Evolutionary conservation across 108 stramenopile genomes (phyloP), one percentile per base, ranked within the genome.

Genomic region (Cyclostephanos invisitatus): DNA sequence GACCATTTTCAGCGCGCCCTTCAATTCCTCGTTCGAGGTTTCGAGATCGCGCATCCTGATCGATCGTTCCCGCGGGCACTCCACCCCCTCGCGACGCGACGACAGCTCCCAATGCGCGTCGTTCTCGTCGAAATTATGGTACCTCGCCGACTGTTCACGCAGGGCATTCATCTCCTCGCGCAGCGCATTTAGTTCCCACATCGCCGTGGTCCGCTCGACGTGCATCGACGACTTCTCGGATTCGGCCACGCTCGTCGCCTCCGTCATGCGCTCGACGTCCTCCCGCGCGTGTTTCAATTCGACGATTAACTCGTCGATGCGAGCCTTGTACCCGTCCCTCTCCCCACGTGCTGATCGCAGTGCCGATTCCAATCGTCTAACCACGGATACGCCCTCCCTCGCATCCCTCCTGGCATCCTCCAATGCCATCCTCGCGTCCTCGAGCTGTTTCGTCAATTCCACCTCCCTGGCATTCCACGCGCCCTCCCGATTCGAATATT

Each of bases 321-420:
- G 28, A 40, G 50, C 46, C 32, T 67, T 35, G 17, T 51, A 27
- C 11, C 42, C 67, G 49, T 67, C 69, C 25, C 67, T 50, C 7
- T 72, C 78, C 2, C 28, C 10, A 11, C 71, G 78, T 7, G 71
- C 55, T 8, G 22, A 48, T 10, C 71, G 36, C n/a, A 79, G 32
- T 11, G 78, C 78, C 28, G 37, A 47, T 24, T 72, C 66, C n/a
- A 79, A 37, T 22, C 72, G 71, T 49, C 66, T 59, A 71, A 79
- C 71, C 0, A 79, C 72, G 44, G 71, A 32, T n/a, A 79, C 40
- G 10, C 78, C 78, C 25, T 79, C 78, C 40, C 36, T 67, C 2
- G 71, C 71, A 32, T 79, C 78, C 5, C 68, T 49, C 38, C 64
- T 72, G 53, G 51, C 62, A 36, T 68, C 62, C 9, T 57, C 38